These are phyloP conservation scores for Geopyxis carbonaria DNA, from an alignment of 495 filamentous ascomycete species.

Conservation along the genomic window DNA sequence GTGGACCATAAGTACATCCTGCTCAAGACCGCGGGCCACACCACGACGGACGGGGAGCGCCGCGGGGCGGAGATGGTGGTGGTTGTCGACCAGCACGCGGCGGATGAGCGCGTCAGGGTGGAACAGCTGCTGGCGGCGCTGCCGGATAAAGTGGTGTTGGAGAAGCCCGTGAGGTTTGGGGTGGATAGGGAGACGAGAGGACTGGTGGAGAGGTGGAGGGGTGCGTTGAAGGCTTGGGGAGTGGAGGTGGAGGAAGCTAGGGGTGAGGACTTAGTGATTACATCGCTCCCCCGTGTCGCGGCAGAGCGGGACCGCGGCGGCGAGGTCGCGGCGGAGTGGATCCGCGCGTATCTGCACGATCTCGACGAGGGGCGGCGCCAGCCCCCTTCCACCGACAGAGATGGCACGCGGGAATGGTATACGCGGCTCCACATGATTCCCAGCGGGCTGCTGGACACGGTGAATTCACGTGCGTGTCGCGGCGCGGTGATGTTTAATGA, in stretches of 20 bases:
- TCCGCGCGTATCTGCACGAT: slow-evolving; percentile 33
- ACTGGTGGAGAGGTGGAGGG: too few species aligned
- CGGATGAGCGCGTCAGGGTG: slow-evolving; percentile 71
- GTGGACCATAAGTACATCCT: slow-evolving; percentile 86
- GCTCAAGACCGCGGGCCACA: slow-evolving; percentile 32
- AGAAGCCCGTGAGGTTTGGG: too few species aligned
- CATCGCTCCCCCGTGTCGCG: background rate
- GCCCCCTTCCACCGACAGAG: background rate
- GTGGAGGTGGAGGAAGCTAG: too few species aligned
- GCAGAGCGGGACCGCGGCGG: too few species aligned
- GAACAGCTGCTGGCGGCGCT: slow-evolving; percentile 43
- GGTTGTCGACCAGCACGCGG: slow-evolving; percentile 86
- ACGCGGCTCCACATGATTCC: slow-evolving; percentile 5
- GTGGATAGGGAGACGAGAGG: too few species aligned
- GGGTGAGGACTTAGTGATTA: too few species aligned
- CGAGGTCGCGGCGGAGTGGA: slow-evolving; percentile 72
- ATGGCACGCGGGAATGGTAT: slow-evolving; percentile 33
- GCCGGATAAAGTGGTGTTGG: too few species aligned
- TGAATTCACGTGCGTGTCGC: slow-evolving; percentile 80
- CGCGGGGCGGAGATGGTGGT: slow-evolving; percentile 35
- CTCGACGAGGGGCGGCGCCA: background rate
- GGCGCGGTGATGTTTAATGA: slow-evolving; percentile 98
- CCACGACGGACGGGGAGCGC: background rate
- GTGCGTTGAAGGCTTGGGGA: too few species aligned
- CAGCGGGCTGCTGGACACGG: slow-evolving; percentile 57